phyloP scores from a whole-genome alignment of 169 alveolate genomes.

The Cyclospora cayetanensis region DNA sequence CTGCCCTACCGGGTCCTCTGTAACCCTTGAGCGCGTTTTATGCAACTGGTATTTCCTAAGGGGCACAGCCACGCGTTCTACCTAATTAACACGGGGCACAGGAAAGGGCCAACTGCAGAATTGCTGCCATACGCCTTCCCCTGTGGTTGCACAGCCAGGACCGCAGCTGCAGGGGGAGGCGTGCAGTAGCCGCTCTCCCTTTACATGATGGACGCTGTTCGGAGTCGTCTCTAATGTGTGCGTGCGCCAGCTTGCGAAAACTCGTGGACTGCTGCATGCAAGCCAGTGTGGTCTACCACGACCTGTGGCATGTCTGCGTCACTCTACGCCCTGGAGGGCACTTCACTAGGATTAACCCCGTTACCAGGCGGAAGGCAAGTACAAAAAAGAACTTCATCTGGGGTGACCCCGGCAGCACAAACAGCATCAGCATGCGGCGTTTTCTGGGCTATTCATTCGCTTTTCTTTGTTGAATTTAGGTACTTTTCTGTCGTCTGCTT shows the following conservation, averaged over 20 bases:
- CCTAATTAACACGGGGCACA: too few species aligned
- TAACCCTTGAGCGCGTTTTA: too few species aligned
- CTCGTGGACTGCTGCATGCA: conserved; percentile 81
- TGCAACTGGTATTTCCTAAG: too few species aligned
- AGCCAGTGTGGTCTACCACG: conserved; percentile 87
- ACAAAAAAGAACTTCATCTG: not conserved
- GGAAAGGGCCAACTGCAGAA: too few species aligned
- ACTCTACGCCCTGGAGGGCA: conserved; percentile 87
- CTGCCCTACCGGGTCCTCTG: too few species aligned
- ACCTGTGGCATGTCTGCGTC: conserved; percentile 90
- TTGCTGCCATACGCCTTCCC: too few species aligned
- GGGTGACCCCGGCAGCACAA: not conserved
- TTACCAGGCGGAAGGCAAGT: conserved; percentile 78
- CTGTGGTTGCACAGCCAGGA: too few species aligned
- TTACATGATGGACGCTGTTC: not conserved
- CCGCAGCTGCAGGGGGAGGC: too few species aligned
- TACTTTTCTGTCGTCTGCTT: too few species aligned
- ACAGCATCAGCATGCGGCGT: not conserved
- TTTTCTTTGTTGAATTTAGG: too few species aligned
- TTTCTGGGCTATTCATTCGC: not conserved
- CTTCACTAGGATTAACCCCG: conserved; percentile 83
- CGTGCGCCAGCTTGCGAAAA: conserved; percentile 74
- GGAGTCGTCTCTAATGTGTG: not conserved
- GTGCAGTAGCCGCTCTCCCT: too few species aligned
- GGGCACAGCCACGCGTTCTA: too few species aligned